Evolutionary conservation across 345 rosid genomes (phyloP).

Genomic region (Syzygium aqueum): DNA sequence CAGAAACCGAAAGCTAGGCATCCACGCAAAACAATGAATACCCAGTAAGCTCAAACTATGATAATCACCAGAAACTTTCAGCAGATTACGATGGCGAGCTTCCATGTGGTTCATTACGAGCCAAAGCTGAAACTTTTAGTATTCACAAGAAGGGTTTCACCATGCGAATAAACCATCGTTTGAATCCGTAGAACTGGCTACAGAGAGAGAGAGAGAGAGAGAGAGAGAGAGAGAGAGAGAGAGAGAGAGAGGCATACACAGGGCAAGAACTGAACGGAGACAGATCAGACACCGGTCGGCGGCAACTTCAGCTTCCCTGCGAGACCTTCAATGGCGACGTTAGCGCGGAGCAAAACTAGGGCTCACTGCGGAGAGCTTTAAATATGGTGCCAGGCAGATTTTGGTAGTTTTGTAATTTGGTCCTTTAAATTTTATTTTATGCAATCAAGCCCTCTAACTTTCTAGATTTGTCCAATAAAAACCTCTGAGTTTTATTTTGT

Average conservation of each 20-base stretch:
- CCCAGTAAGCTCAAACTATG: neutral
- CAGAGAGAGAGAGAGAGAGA: neutral
- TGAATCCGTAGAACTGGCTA: neutral
- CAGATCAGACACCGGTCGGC: neutral
- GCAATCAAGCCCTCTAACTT: neutral
- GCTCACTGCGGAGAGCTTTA: neutral
- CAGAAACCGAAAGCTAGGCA: neutral
- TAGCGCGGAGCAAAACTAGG: neutral
- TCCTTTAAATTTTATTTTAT: neutral
- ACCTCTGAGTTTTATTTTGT: neutral
- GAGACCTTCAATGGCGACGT: neutral
- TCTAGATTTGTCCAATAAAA: neutral
- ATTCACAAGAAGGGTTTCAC: neutral
- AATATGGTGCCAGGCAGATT: neutral
- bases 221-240: neutral
- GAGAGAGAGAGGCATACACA: neutral
- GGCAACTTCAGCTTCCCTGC: neutral
- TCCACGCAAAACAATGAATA: neutral
- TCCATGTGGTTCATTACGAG: neutral
- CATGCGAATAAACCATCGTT: neutral
- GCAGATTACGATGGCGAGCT: neutral
- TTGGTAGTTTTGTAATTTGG: neutral
- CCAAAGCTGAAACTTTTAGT: neutral
- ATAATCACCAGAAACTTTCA: neutral
- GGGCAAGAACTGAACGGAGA: neutral